Evolutionary conservation across 2,329 filamentous ascomycete genomes (phyloP).

Genomic region (Cladosporium sp.): DNA sequence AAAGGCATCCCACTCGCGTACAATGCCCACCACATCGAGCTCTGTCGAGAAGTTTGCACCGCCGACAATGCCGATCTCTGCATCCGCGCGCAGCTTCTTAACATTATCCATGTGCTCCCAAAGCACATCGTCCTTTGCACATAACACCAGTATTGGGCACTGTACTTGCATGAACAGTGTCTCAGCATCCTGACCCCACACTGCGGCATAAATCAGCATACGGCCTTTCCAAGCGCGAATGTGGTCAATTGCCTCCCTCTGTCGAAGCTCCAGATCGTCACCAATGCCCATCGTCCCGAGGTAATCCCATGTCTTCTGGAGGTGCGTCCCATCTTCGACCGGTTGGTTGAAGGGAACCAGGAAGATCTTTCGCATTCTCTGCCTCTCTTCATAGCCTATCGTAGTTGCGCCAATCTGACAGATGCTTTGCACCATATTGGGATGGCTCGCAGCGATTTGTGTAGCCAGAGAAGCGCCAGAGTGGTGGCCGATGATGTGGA

Average conservation of each 20-base stretch:
- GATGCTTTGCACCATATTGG: neutral
- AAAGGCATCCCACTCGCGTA: neutral
- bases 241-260: neutral
- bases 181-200: neutral
- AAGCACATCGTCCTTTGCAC: neutral
- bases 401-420: neutral
- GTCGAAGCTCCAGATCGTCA: neutral
- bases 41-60: neutral
- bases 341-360: constrained; percentile 1
- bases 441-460: neutral
- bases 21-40: neutral
- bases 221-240: neutral
- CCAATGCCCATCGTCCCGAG: neutral
- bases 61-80: neutral
- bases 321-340: neutral
- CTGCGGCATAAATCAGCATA: neutral
- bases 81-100: neutral
- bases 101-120: neutral
- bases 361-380: neutral
- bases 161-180: neutral
- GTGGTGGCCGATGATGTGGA: constrained; percentile 4
- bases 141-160: neutral
- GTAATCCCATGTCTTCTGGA: constrained; percentile 5
- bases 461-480: neutral
- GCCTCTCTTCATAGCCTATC: neutral